These are phyloP conservation scores for Bisporella sp. DNA, from an alignment of 2,329 filamentous ascomycete species.

Conservation along the genomic window DNA sequence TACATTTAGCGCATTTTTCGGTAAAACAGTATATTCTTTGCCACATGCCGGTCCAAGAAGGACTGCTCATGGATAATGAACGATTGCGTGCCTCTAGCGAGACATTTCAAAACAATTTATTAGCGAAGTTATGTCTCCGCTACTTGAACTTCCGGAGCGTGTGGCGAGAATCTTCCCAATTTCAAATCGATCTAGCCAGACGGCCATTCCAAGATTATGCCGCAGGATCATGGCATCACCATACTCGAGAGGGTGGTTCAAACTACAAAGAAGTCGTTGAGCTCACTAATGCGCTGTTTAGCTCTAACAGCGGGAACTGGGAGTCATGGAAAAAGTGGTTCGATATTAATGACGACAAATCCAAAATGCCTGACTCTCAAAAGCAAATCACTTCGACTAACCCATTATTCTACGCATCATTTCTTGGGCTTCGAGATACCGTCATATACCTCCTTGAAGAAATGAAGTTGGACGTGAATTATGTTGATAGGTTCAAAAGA, in stretches of 20 bases:
- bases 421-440: constrained; percentile 4
- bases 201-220: constrained; percentile 2
- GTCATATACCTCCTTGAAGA: constrained; percentile 7
- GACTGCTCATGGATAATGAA: background rate
- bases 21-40: constrained; percentile 14
- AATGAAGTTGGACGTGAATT: background rate
- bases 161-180: constrained; percentile 1
- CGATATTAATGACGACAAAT: constrained; percentile 3
- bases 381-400: constrained; percentile 2
- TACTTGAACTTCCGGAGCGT: constrained; percentile 2
- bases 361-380: constrained; percentile 2
- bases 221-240: constrained; percentile 2
- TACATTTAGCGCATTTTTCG: constrained; percentile 17
- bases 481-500: constrained; percentile 1
- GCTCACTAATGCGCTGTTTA: constrained; percentile 1
- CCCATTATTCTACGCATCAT: constrained; percentile 4
- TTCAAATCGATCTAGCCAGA: background rate
- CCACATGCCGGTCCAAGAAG: constrained; percentile 1
- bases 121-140: constrained; percentile 4
- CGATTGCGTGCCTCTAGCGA: background rate
- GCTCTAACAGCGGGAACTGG: background rate
- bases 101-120: constrained; percentile 1
- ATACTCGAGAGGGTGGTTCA: constrained; percentile 2
- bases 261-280: constrained; percentile 2
- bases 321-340: constrained; percentile 3